Evolutionary conservation across 306 rosid species (phyloP), one percentile per base, ranked within the genome.

Genomic region (Cucurbita ficifolia): DNA sequence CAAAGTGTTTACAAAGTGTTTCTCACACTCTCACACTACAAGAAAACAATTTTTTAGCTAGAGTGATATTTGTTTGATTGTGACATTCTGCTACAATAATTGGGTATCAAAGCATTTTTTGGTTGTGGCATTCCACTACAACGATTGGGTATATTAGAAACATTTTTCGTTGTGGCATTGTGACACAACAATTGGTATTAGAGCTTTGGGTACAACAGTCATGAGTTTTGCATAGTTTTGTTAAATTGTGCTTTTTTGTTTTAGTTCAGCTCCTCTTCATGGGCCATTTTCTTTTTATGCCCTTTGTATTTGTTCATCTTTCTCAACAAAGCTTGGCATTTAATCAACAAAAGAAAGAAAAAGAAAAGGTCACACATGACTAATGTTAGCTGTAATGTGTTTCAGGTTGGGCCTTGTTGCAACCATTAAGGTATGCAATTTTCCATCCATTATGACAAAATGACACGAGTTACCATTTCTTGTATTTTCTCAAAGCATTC

Each of bases 371-470:
- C 75, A 76, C 72, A 19, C 12, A 59, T 70, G 0, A 63, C 86
- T 88, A 80, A 88, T 56, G 69, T 54, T 58, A 48, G 65, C 70
- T 76, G 24, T 55, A 33, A 84, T 64, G 35, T 79, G 72, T 89
- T 86, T 80, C 95, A 94, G 98, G 91, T 87, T 94, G 91, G 97
- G 97, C 62, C 99, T 94, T 40, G 97, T 90, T 79, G 92, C 96
- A 19, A 93, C 98, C 76, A 90, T 90, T 53, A 93, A 93, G 98
- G 97, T 93, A 90, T 70, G 74, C 74, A 49, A 43, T 73, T 49
- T 64, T 58, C n/a, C 73, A 35, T 67, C 72, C 62, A 60, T 35
- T 18, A 57, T 65, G 42, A 17, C 64, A 81, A 64, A 73, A n/a
- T 75, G 33, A 24, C 57, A 73, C 73, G 50, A 60, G 18, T 75